Percentiles rank a stretch among this genome's conserved stretches.
phyloP scores from a whole-genome alignment of 1,284 basidiomycete species.

The Ustilago cynodontis region DNA sequence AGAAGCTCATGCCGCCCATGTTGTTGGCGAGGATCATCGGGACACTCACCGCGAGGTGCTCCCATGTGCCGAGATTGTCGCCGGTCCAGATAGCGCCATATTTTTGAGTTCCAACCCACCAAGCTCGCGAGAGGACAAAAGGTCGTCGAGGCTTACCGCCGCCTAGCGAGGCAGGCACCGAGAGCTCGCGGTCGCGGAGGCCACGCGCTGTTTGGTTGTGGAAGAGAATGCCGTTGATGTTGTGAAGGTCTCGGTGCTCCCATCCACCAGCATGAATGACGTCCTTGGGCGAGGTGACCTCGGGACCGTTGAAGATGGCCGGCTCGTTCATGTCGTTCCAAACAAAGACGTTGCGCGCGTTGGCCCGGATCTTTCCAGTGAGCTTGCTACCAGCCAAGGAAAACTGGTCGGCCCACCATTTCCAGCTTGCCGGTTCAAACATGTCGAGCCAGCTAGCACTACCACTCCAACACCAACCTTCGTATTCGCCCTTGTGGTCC shows the following conservation, averaged over 20 bases:
- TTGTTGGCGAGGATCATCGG: slow-evolving; percentile 93
- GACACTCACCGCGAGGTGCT: slow-evolving; percentile 91
- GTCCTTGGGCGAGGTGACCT: slow-evolving; percentile 96
- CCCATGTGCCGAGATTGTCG: slow-evolving; percentile 97
- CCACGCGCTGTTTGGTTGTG: slow-evolving; percentile 87
- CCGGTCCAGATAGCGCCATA: slow-evolving; percentile 99
- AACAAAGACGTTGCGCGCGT: slow-evolving; percentile 78
- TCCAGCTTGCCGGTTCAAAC: slow-evolving; percentile 90
- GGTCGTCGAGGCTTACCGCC: slow-evolving; percentile 72
- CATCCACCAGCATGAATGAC: slow-evolving; percentile 91
- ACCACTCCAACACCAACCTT: slow-evolving; percentile 99
- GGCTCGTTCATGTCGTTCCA: slow-evolving; percentile 99
- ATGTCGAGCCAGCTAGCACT: slow-evolving; percentile 96
- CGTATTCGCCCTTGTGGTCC: slow-evolving; percentile 83
- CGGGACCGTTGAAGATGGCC: slow-evolving; percentile 96
- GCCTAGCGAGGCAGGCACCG: slow-evolving; percentile 76
- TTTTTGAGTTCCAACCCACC: slow-evolving; percentile 94
- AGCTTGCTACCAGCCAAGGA: slow-evolving; percentile 43
- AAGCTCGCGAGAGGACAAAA: slow-evolving; percentile 93
- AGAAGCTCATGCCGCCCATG: slow-evolving; percentile 93
- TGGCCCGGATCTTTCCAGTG: slow-evolving; percentile 58
- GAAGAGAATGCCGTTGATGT: slow-evolving; percentile 78
- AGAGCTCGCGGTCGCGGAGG: slow-evolving; percentile 78
- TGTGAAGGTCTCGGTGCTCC: slow-evolving; percentile 97
- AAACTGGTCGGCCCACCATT: slow-evolving; percentile 79